These are phyloP conservation scores for Monilinia polystroma DNA, from an alignment of 2,329 filamentous ascomycete species.

Conservation along the genomic window DNA sequence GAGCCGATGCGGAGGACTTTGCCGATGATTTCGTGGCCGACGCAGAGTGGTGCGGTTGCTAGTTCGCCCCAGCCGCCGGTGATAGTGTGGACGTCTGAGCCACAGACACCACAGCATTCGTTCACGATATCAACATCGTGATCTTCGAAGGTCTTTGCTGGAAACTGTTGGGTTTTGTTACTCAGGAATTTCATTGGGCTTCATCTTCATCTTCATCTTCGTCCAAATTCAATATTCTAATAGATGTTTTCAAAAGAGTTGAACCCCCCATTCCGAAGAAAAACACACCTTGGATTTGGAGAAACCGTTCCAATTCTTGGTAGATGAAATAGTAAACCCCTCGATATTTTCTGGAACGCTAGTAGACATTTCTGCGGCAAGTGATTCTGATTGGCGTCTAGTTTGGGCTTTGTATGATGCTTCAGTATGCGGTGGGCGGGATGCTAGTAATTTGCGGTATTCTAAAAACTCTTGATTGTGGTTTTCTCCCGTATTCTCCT, in stretches of 20 bases:
- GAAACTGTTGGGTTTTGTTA: constrained; percentile 12
- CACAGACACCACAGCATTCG: constrained; percentile 55
- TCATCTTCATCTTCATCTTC: background rate
- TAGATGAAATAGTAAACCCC: constrained; percentile 54
- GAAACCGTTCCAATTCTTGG: constrained; percentile 35
- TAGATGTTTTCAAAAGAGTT: no score
- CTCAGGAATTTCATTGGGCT: background rate
- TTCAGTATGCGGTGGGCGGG: background rate
- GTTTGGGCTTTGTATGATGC: background rate
- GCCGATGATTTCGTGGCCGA: constrained; percentile 53
- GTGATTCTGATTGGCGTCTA: background rate
- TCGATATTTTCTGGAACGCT: constrained; percentile 54
- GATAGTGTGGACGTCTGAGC: constrained; percentile 39
- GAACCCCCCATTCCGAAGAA: no score
- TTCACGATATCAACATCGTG: constrained; percentile 86
- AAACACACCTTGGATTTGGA: constrained; percentile 31
- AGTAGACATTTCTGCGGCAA: constrained; percentile 1
- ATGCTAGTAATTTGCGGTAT: background rate
- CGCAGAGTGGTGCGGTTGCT: constrained; percentile 34
- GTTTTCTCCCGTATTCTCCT: no score
- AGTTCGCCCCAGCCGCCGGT: constrained; percentile 33
- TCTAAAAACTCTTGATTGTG: background rate
- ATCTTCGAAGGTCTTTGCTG: constrained; percentile 73
- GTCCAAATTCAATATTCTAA: background rate
- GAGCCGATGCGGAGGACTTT: constrained; percentile 53